Base-by-base conservation (phyloP, 805 yeast species). In the Kregervanrija pseudodelftensis region DNA sequence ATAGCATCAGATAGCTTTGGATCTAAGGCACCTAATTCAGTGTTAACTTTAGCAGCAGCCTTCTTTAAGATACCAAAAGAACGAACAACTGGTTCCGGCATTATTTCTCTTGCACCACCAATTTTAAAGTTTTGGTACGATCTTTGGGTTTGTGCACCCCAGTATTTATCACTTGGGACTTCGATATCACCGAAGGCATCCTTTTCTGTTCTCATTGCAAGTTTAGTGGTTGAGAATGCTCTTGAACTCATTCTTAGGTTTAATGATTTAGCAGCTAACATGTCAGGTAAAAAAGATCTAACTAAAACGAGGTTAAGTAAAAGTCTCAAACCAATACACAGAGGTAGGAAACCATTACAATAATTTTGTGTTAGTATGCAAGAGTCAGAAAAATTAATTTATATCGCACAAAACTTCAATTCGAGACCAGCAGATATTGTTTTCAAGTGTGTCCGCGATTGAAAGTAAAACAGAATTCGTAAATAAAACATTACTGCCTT, bases 91-190 rank as follows among this genome's bases (percentile, higher is more conserved):
- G 98, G 96, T 56, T 79, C 80, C 43, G 98, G 98, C 83, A 91
- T 82, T 50, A 77, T 76, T 64, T 93, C 98, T 55, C 89, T 79
- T 13, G 76, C 74, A 47, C 97, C 97, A 53, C 99, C 99, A 59
- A 93, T 93, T 68, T 89, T 85, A 76, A 93, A 93, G 77, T 93
- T 93, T 68, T 81, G 83, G 55, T 80, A 76, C 15, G 98, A 90
- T 69, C 98, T 80, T 61, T 85, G 90, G 50, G 99, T 93, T 71
- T 93, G 99, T 38, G 98, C 98, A 49, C 99, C 99, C 91, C 96
- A 91, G 76, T 91, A 91, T 66, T 78, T 81, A 58, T 85, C 76
- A 51, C 79, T 70, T 42, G 57, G 57, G 42, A 91, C 99, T 64
- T 89, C 88, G 60, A 93, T 85, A 63, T 87, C 96, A 56, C 99